phyloP scores from a whole-genome alignment of 2,329 filamentous ascomycete genomes.

The Ceratocystis diversiconidia region DNA sequence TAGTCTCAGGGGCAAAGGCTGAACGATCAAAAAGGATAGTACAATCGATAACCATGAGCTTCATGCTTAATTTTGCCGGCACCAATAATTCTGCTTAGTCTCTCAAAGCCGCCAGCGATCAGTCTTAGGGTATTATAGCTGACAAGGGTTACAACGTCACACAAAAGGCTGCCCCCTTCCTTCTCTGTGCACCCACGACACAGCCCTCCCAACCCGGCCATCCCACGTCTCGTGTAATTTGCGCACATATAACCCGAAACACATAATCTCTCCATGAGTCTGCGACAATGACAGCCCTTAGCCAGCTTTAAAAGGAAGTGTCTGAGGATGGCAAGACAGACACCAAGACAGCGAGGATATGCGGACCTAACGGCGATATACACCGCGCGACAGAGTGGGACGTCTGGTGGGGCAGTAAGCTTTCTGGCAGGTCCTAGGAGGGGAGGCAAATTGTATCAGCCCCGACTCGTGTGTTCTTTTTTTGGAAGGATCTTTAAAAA shows the following conservation, averaged over 20 bases:
- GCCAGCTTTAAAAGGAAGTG: background rate
- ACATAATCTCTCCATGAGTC: background rate
- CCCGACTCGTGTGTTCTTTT: background rate
- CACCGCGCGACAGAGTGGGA: background rate
- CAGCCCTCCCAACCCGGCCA: background rate
- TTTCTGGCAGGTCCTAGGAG: background rate
- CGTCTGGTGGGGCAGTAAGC: background rate
- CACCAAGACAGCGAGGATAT: background rate
- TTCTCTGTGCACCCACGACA: background rate
- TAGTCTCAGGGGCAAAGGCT: slow-evolving; percentile 8
- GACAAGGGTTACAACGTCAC: background rate
- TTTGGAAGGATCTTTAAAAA: background rate
- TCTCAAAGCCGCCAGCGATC: background rate
- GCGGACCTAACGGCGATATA: background rate
- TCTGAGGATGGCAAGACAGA: background rate
- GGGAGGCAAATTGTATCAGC: background rate
- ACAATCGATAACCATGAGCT: background rate
- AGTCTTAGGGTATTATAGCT: background rate
- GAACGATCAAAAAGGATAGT: background rate
- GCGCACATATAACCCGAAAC: slow-evolving; percentile 4
- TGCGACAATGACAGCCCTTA: background rate
- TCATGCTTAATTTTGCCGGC: background rate
- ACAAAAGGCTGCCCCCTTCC: background rate
- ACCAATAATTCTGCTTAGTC: background rate
- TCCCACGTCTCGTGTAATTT: background rate